Conservation (phyloP, 2,329 filamentous ascomycete genomes). For the Aspergillus caelatus region DNA sequence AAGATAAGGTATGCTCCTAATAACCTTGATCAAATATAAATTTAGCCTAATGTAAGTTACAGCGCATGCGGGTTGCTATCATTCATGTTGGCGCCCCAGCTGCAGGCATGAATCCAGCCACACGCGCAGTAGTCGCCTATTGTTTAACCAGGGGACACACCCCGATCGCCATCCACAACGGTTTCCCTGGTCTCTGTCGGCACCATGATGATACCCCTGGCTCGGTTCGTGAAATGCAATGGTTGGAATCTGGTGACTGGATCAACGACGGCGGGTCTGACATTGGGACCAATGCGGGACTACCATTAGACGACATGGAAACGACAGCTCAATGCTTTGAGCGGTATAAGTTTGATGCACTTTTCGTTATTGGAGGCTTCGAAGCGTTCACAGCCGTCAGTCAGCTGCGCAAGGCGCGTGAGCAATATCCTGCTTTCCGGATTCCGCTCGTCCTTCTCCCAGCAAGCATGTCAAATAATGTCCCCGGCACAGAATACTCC, state of each 20-base stretch:
- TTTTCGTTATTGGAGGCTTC: slow-evolving; percentile 93
- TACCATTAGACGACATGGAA: slow-evolving; percentile 85
- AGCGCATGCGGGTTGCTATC: slow-evolving; percentile 92
- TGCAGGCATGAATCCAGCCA: slow-evolving; percentile 97
- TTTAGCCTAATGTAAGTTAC: slow-evolving; percentile 29
- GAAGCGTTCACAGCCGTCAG: slow-evolving; percentile 93
- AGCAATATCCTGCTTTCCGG: slow-evolving; percentile 79
- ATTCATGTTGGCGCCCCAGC: slow-evolving; percentile 96
- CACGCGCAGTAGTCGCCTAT: slow-evolving; percentile 89
- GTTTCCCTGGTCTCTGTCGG: slow-evolving; percentile 88
- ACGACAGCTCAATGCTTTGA: slow-evolving; percentile 81
- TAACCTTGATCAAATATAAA: too few relatives aligned
- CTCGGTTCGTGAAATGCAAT: slow-evolving; percentile 81
- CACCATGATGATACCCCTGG: slow-evolving; percentile 86
- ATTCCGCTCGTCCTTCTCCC: slow-evolving; percentile 91
- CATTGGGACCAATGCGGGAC: slow-evolving; percentile 94
- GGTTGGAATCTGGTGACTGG: slow-evolving; percentile 95
- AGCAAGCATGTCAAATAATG: slow-evolving; percentile 98
- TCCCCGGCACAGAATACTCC: slow-evolving; percentile 95
- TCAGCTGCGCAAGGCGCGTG: slow-evolving; percentile 79
- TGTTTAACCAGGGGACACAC: slow-evolving; percentile 91
- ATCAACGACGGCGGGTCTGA: slow-evolving; percentile 96
- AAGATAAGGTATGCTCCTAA: slow-evolving; percentile 63
- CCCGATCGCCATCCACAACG: slow-evolving; percentile 91
- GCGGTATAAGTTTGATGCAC: slow-evolving; percentile 83